phyloP scores from a whole-genome alignment of 2,329 filamentous ascomycete species.

The Microcyclospora tardicrescens region DNA sequence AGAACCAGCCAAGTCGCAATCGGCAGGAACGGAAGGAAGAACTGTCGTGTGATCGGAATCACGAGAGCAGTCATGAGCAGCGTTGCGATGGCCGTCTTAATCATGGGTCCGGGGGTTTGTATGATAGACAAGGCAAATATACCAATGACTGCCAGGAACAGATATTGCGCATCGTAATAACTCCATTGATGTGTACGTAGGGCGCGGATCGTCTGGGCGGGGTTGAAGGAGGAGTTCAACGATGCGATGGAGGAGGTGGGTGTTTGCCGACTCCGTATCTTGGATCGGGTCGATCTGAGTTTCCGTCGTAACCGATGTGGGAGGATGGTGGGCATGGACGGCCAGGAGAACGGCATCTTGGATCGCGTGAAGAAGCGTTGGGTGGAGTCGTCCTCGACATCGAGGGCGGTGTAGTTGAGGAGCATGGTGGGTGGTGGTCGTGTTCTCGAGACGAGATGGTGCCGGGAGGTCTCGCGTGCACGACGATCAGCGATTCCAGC shows the following conservation, averaged over 20 bases:
- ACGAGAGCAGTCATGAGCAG: slow-evolving; percentile 57
- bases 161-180: slow-evolving; percentile 72
- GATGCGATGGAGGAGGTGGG: slow-evolving; percentile 60
- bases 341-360: slow-evolving; percentile 34
- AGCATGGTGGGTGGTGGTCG: slow-evolving; percentile 9
- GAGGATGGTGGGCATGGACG: slow-evolving; percentile 39
- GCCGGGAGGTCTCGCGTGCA: too few species aligned
- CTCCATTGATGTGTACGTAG: slow-evolving; percentile 70
- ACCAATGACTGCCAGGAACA: slow-evolving; percentile 57
- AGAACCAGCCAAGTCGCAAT: slow-evolving; percentile 80
- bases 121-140: slow-evolving; percentile 78
- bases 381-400: slow-evolving; percentile 19
- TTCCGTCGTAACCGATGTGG: slow-evolving; percentile 54
- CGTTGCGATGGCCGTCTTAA: slow-evolving; percentile 61
- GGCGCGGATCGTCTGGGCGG: slow-evolving; percentile 61
- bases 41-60: slow-evolving; percentile 76
- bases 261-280: slow-evolving; percentile 52
- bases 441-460: too few species aligned
- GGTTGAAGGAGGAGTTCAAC: slow-evolving; percentile 71
- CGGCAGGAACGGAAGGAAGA: slow-evolving; percentile 75
- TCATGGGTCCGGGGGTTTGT: slow-evolving; percentile 59
- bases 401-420: slow-evolving; percentile 16
- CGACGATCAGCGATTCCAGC: too few species aligned
- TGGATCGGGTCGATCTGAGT: slow-evolving; percentile 47
- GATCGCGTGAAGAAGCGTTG: slow-evolving; percentile 29